Evolutionary conservation across 768 basidiomycete species (phyloP).

Genomic region (Lentinula sp.): DNA sequence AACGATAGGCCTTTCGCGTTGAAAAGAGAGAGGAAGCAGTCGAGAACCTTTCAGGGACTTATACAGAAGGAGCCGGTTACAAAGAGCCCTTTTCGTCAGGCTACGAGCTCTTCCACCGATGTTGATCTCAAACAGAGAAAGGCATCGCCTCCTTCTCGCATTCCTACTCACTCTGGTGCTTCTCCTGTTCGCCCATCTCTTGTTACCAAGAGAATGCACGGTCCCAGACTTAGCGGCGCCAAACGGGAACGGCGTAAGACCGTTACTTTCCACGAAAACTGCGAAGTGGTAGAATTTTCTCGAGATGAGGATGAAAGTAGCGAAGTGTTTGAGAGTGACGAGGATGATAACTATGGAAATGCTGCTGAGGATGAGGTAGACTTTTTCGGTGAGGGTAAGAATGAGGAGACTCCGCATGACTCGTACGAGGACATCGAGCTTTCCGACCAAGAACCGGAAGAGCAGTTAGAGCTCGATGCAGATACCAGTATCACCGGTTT

Average conservation of each 20-base stretch:
- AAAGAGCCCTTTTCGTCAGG: conserved; percentile 71
- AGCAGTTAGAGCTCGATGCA: conserved; percentile 28
- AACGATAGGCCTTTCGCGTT: conserved; percentile 66
- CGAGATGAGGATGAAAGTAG: conserved; percentile 39
- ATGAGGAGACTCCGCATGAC: conserved; percentile 21
- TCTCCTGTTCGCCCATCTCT: conserved; percentile 64
- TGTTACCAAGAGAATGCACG: conserved; percentile 68
- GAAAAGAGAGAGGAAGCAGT: conserved; percentile 72
- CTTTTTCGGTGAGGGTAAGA: conserved; percentile 29
- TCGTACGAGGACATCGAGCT: conserved; percentile 42
- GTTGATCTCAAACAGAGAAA: background rate
- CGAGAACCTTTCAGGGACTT: conserved; percentile 67
- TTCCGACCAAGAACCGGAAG: conserved; percentile 32
- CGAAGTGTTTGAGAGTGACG: conserved; percentile 19
- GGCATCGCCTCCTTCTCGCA: conserved; percentile 5
- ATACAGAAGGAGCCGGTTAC: conserved; percentile 73
- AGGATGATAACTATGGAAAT: conserved; percentile 21
- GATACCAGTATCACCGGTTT: conserved; percentile 66
- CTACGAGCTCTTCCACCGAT: background rate
- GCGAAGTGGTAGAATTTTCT: conserved; percentile 81
- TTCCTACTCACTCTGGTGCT: conserved; percentile 15
- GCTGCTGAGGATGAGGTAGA: conserved; percentile 34
- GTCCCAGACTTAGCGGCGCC: conserved; percentile 57
- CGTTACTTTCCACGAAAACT: conserved; percentile 74
- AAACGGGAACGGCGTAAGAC: conserved; percentile 62